Conservation (phyloP, 495 filamentous ascomycete species). For the Aspergillus egyptiacus region DNA sequence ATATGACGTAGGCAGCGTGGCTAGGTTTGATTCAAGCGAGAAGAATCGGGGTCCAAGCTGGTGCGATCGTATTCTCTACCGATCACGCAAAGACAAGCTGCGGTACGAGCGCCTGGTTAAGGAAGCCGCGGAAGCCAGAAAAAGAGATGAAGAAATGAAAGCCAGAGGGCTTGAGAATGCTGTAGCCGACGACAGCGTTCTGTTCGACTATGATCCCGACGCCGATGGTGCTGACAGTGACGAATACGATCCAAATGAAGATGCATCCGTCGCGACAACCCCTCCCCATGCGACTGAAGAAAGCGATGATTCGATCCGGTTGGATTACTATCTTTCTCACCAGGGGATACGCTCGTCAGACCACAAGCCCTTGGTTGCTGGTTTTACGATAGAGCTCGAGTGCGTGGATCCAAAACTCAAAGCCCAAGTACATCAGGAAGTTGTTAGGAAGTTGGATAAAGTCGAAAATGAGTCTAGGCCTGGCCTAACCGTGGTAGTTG, state of each 20-base stretch:
- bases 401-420: conserved; percentile 79
- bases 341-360: conserved; percentile 88
- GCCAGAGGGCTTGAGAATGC: conserved; percentile 68
- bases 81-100: conserved; percentile 63
- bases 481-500: conserved; percentile 75
- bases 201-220: conserved; percentile 88
- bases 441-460: conserved; percentile 81
- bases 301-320: conserved; percentile 45
- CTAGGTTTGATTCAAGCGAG: conserved; percentile 88
- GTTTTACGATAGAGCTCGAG: conserved; percentile 77
- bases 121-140: conserved; percentile 60
- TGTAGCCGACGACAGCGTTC: conserved; percentile 70
- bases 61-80: conserved; percentile 94
- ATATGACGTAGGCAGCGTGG: conserved; percentile 92
- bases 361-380: conserved; percentile 82
- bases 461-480: conserved; percentile 90
- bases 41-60: conserved; percentile 90
- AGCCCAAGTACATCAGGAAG: conserved; percentile 75
- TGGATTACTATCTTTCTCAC: conserved; percentile 79
- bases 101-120: conserved; percentile 61
- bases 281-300: conserved; percentile 16
- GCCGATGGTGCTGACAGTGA: conserved; percentile 58
- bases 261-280: conserved; percentile 16
- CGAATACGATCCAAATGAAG: conserved; percentile 46
- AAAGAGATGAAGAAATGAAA: conserved; percentile 80